phyloP scores from a whole-genome alignment of 345 rosid genomes.

The Odontarrhena argentea region DNA sequence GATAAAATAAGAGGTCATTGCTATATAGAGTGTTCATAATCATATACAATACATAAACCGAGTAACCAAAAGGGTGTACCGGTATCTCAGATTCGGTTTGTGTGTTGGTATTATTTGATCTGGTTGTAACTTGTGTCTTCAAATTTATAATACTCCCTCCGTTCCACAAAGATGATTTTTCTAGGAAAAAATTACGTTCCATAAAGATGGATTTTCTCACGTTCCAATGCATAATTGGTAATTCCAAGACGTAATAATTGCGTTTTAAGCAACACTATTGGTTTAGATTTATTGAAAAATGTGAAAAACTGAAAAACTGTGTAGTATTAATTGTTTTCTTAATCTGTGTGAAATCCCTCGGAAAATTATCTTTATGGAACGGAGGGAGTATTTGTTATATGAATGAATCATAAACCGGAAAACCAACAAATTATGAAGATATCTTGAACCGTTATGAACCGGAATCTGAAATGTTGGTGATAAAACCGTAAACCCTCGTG shows the following conservation, averaged over 20 bases:
- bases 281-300: too few relatives aligned
- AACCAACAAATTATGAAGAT: neutral
- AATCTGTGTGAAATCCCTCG: too few relatives aligned
- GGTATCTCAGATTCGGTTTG: constrained; percentile 30
- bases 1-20: constrained; percentile 34
- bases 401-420: constrained; percentile 15
- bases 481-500: constrained; percentile 34
- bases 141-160: constrained; percentile 1
- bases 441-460: constrained; percentile 25
- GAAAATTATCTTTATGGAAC: too few relatives aligned
- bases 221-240: too few relatives aligned
- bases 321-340: too few relatives aligned
- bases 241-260: too few relatives aligned
- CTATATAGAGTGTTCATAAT: constrained; percentile 13
- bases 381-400: constrained; percentile 13
- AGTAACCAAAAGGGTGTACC: constrained; percentile 27
- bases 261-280: too few relatives aligned
- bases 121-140: constrained; percentile 6
- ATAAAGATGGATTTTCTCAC: too few relatives aligned
- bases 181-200: too few relatives aligned
- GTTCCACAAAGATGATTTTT: too few relatives aligned
- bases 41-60: constrained; percentile 24
- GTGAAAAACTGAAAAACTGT: too few relatives aligned
- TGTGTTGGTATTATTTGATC: constrained; percentile 28
- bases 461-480: constrained; percentile 29